Conservation (phyloP, 129 eudicot species). For the Gnaphalium uliginosum region DNA sequence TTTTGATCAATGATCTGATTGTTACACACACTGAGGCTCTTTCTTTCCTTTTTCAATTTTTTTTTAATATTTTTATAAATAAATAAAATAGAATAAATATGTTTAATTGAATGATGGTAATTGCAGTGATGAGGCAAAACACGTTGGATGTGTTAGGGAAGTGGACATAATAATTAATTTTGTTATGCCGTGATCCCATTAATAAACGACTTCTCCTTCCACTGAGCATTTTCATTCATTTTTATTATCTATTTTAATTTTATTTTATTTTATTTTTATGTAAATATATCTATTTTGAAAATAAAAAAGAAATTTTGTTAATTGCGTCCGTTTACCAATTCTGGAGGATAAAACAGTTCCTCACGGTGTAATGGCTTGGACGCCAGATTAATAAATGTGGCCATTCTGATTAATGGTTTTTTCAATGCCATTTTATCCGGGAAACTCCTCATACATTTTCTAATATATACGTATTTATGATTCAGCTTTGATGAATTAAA, state of each 20-base stretch:
- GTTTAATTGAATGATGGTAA: neutral
- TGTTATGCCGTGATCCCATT: slow-evolving; percentile 59
- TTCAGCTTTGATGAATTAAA: too few species aligned
- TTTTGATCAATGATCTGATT: slow-evolving; percentile 62
- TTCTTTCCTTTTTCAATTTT: neutral
- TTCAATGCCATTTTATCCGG: slow-evolving; percentile 44
- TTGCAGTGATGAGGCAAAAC: slow-evolving; percentile 46
- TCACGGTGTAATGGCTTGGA: slow-evolving; percentile 75
- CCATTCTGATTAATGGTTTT: slow-evolving; percentile 50
- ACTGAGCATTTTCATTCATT: slow-evolving; percentile 41
- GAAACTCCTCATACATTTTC: slow-evolving; percentile 57
- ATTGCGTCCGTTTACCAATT: slow-evolving; percentile 70
- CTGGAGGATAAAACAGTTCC: slow-evolving; percentile 57
- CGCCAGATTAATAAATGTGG: slow-evolving; percentile 41
- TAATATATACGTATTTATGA: rapidly evolving
- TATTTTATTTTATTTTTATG: neutral
- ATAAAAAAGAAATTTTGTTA: neutral
- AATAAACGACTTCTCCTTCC: slow-evolving; percentile 83
- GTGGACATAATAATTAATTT: slow-evolving; percentile 38
- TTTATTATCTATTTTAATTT: neutral
- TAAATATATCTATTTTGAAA: too few species aligned
- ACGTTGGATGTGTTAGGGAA: slow-evolving; percentile 51
- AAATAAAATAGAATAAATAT: neutral
- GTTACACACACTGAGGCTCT: slow-evolving; percentile 88
- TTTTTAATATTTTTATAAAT: neutral